Base-by-base conservation (phyloP, 2,329 filamentous ascomycete genomes). In the Pseudofabraea citricarpa region DNA sequence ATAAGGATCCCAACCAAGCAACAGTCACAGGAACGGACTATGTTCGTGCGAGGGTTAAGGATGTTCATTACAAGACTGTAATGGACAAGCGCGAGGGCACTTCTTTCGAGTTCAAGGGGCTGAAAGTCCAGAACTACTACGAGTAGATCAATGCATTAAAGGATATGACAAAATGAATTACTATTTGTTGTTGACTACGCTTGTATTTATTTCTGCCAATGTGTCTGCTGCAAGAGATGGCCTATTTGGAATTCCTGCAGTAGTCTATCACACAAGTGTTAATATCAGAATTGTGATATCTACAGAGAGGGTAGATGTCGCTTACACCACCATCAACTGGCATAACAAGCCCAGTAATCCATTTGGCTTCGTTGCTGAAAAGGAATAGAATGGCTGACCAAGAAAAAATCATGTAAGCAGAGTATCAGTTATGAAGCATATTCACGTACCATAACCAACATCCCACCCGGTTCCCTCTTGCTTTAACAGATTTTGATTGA, bases 401-500 rank as follows among this genome's bases (percentile, higher is more conserved):
- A n/a, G n/a, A n/a, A n/a, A n/a, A n/a, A n/a, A n/a, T n/a, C n/a
- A n/a, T n/a, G n/a, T n/a, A n/a, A n/a, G n/a, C n/a, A n/a, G n/a
- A n/a, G n/a, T n/a, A n/a, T n/a, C n/a, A n/a, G n/a, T n/a, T n/a
- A n/a, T n/a, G n/a, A n/a, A n/a, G n/a, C n/a, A n/a, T n/a, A n/a
- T n/a, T n/a, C n/a, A n/a, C n/a, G n/a, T n/a, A n/a, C n/a, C 41
- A 27, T 12, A 15, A 3, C 67, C 74, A 36, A 70, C 67, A 52
- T 79, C 74, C 73, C 74, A 77, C 1, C 66, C 74, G 45, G 65
- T 77, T 0, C 74, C 74, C 49, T 78, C 74, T 1, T 68, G 74
- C 24, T 70, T 69, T 71, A 77, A 74, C 0, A 74, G 73, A 1
- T 73, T 77, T 47, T 75, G 27, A 10, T 50, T 58, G 18, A 59